Base-by-base conservation (phyloP, 2,329 filamentous ascomycete species). In the Pseudocercospora ulei region DNA sequence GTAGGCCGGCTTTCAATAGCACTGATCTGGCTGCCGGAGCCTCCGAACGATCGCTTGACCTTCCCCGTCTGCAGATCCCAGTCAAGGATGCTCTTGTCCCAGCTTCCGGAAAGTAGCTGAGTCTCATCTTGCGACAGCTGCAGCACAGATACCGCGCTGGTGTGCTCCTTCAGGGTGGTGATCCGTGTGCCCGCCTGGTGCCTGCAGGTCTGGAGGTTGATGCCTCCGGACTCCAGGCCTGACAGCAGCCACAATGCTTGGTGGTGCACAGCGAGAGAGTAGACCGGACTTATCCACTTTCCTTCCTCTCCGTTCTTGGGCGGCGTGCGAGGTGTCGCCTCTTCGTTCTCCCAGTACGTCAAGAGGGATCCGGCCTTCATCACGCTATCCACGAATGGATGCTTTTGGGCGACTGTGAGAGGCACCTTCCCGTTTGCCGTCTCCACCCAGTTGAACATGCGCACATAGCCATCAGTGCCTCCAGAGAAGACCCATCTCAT, bases 301-400 rank as follows among this genome's bases (percentile, higher is more conserved):
- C 48, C 51, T 18, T 83, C 79, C 31, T 80, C 68, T 1, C 60
- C 54, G 56, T 51, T 48, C 6, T 46, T 45, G 3, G 55, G 53
- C 8, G 58, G 60, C 11, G 57, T 60, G 3, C 56, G 53, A 9
- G 54, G 19, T 6, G 44, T 2, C 1, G 76, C 75, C 57, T 98
- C 88, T 59, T 95, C 87, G 55, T 96, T 98, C 61, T 95, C 90
- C 90, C 90, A 98, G 61, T 98, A 98, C 35, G 83, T 93, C 73
- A 95, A 79, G 34, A 96, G 66, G 4, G 94, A 83, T 1, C 87
- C 90, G 2, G 88, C 87, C 62, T 98, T 98, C 39, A 85, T 84
- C 27, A 98, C 90, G 53, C 84, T 94, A 59, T 98, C 90, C 25
- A 98, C 90, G 55, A 96, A 98, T 0, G 90, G 90, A 58, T 98